phyloP scores from a whole-genome alignment of 306 rosid species.

The Fragaria vesca region DNA sequence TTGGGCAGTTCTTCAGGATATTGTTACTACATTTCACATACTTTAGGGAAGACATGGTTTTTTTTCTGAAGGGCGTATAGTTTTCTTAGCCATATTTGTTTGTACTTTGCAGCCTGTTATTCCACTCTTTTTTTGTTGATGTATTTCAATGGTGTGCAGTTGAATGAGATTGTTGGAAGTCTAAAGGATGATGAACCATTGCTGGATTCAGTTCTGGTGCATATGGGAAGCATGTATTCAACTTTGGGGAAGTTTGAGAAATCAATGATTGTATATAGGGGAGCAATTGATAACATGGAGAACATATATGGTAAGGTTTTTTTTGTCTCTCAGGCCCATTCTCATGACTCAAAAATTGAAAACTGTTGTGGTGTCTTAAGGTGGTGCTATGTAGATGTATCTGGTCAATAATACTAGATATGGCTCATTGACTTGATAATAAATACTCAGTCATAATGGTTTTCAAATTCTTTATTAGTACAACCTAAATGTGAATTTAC shows the following conservation, averaged over 20 bases:
- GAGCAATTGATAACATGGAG: slow-evolving; percentile 71
- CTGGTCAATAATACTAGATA: not conserved
- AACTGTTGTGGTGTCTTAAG: no score
- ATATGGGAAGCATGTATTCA: slow-evolving; percentile 90
- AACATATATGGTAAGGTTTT: slow-evolving; percentile 50
- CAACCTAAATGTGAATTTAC: no score
- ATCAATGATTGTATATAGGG: slow-evolving; percentile 55
- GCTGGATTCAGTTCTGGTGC: slow-evolving; percentile 77
- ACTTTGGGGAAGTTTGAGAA: slow-evolving; percentile 60
- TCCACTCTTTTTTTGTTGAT: slow-evolving; percentile 22
- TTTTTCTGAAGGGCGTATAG: not conserved
- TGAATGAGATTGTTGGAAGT: slow-evolving; percentile 63
- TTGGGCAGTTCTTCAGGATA: not conserved
- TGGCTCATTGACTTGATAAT: not conserved
- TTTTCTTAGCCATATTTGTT: no score
- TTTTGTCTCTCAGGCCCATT: not conserved
- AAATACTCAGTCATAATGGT: not conserved
- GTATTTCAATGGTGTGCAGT: slow-evolving; percentile 45
- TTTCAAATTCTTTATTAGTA: no score
- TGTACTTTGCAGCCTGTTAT: not conserved
- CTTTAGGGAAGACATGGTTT: not conserved
- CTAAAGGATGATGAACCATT: slow-evolving; percentile 61
- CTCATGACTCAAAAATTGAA: no score
- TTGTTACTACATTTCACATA: not conserved
- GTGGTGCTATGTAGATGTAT: no score